These are phyloP conservation scores for Russula lepida DNA, from an alignment of 768 basidiomycete genomes.

Conservation along the genomic window DNA sequence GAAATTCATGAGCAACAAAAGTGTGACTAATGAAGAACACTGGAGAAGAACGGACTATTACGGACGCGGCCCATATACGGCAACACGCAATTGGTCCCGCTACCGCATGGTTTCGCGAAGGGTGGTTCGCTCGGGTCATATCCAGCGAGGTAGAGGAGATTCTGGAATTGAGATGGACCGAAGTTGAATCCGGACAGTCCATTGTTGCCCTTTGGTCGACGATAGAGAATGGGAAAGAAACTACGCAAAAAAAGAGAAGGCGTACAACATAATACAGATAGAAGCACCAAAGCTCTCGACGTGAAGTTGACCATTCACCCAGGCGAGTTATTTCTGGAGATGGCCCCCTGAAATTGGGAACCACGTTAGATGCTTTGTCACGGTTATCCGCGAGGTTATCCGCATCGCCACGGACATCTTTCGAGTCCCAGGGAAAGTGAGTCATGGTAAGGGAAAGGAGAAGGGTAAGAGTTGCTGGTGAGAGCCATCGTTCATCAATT, in stretches of 20 bases:
- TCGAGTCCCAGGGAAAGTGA: neutral
- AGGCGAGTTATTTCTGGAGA: neutral
- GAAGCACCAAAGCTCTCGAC: conserved; percentile 42
- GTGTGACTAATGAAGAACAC: neutral
- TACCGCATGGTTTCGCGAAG: conserved; percentile 42
- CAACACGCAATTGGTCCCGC: conserved; percentile 49
- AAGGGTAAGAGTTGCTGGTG: conserved; percentile 92
- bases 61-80: conserved; percentile 54
- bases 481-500: conserved; percentile 32
- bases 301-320: conserved; percentile 20
- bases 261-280: conserved; percentile 48
- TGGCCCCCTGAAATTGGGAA: neutral
- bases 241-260: neutral
- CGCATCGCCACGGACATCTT: neutral
- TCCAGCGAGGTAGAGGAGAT: conserved; percentile 62
- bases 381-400: no score
- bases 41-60: conserved; percentile 39
- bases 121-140: conserved; percentile 56
- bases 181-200: conserved; percentile 65
- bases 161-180: conserved; percentile 69
- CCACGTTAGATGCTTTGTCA: neutral
- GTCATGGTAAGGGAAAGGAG: conserved; percentile 72
- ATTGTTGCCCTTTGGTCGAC: conserved; percentile 45
- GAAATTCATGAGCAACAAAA: neutral
- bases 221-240: neutral